Conservation (phyloP, 2,329 filamentous ascomycete species). For the Hirsutella thompsonii region DNA sequence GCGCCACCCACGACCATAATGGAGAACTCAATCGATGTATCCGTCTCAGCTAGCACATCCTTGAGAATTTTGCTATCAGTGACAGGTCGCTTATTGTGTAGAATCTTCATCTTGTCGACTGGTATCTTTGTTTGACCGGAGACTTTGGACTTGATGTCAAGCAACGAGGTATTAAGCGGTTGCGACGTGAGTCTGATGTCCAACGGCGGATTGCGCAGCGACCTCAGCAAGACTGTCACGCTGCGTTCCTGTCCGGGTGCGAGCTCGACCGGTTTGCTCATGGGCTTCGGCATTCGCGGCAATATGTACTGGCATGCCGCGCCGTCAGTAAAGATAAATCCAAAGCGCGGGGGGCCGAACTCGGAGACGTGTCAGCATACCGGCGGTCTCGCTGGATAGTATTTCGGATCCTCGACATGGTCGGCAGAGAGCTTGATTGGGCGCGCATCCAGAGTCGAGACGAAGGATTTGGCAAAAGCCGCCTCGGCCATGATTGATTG, state of each 20-base stretch:
- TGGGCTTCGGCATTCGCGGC: slow-evolving; percentile 49
- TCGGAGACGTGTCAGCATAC: slow-evolving; percentile 33
- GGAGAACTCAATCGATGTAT: slow-evolving; percentile 54
- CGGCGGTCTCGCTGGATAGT: slow-evolving; percentile 61
- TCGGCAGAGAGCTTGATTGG: slow-evolving; percentile 75
- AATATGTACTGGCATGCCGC: slow-evolving; percentile 48
- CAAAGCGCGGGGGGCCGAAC: neutral
- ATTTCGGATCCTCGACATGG: slow-evolving; percentile 76
- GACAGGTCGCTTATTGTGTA: slow-evolving; percentile 80
- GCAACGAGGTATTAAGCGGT: slow-evolving; percentile 57
- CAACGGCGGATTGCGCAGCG: slow-evolving; percentile 61
- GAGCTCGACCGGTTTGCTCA: slow-evolving; percentile 34
- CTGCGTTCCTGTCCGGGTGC: slow-evolving; percentile 40
- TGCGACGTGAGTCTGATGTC: slow-evolving; percentile 53
- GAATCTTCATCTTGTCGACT: slow-evolving; percentile 70
- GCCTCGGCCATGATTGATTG: slow-evolving; percentile 58
- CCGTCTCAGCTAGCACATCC: slow-evolving; percentile 49
- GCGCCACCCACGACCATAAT: slow-evolving; percentile 79
- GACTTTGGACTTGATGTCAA: slow-evolving; percentile 64
- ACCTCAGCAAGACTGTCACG: slow-evolving; percentile 53
- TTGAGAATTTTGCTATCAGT: slow-evolving; percentile 63
- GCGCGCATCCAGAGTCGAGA: slow-evolving; percentile 64
- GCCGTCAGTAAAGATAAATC: no score
- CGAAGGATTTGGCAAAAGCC: slow-evolving; percentile 72
- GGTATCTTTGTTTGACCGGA: slow-evolving; percentile 48